phyloP scores from a whole-genome alignment of 2,329 filamentous ascomycete species.

The Sclerotiophoma versabilis region DNA sequence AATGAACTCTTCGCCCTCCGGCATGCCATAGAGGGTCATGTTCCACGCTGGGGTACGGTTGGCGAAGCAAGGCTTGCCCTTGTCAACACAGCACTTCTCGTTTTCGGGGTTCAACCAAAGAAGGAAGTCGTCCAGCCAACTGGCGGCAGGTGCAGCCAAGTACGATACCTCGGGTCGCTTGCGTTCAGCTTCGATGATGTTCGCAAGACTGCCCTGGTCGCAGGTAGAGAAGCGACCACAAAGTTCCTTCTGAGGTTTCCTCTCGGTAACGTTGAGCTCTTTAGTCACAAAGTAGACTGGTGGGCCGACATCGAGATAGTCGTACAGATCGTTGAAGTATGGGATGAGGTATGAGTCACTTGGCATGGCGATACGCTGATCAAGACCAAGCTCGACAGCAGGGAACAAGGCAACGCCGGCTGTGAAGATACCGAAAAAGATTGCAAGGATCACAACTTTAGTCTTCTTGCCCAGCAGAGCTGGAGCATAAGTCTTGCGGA shows the following conservation, averaged over 20 bases:
- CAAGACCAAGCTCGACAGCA: constrained; percentile 82
- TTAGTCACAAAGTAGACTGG: constrained; percentile 96
- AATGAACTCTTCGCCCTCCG: constrained; percentile 89
- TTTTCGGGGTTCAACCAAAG: constrained; percentile 85
- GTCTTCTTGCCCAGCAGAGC: constrained; percentile 78
- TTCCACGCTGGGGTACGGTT: constrained; percentile 84
- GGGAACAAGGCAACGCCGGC: constrained; percentile 85
- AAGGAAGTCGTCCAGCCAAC: constrained; percentile 97
- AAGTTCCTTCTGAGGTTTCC: constrained; percentile 79
- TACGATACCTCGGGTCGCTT: constrained; percentile 89
- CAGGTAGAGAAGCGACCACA: constrained; percentile 93
- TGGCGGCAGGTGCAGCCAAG: constrained; percentile 86
- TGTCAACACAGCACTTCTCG: constrained; percentile 71
- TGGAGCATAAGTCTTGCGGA: constrained; percentile 88
- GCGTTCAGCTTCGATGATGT: constrained; percentile 91
- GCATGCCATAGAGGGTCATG: constrained; percentile 88
- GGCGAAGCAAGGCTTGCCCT: constrained; percentile 76
- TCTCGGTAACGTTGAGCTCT: constrained; percentile 77
- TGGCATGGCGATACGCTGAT: constrained; percentile 93
- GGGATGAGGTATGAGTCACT: constrained; percentile 93
- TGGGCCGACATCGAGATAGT: constrained; percentile 88
- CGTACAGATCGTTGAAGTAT: constrained; percentile 95
- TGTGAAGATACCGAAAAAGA: constrained; percentile 89
- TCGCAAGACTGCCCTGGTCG: constrained; percentile 80
- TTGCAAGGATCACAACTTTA: constrained; percentile 76